Evolutionary conservation across 768 basidiomycete species (phyloP).

Genomic region (Termitomyces sp.): DNA sequence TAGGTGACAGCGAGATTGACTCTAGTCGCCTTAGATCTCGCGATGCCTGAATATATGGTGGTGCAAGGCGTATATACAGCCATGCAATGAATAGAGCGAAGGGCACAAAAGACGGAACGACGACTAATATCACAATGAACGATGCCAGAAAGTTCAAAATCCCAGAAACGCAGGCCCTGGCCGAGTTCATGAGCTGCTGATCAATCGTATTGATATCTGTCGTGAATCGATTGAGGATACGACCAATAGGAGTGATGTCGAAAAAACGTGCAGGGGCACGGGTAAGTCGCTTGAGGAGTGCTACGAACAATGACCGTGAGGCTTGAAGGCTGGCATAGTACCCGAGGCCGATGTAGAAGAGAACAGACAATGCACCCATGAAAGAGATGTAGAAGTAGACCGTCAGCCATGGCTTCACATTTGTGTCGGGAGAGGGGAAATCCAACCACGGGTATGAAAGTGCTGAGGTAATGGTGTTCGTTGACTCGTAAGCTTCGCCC

Average conservation of each 20-base stretch:
- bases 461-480: conserved; percentile 17
- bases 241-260: conserved; percentile 72
- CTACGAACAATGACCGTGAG: conserved; percentile 56
- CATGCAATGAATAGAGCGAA: conserved; percentile 68
- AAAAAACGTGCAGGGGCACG: conserved; percentile 70
- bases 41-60: conserved; percentile 58
- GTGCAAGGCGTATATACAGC: conserved; percentile 64
- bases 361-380: conserved; percentile 50
- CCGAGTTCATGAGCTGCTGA: conserved; percentile 55
- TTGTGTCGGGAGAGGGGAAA: conserved; percentile 55
- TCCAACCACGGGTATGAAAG: conserved; percentile 41
- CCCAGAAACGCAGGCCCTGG: conserved; percentile 52
- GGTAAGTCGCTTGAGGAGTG: conserved; percentile 53
- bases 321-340: conserved; percentile 72
- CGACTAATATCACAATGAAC: conserved; percentile 59
- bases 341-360: conserved; percentile 58
- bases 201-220: conserved; percentile 78
- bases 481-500: conserved; percentile 62
- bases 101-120: conserved; percentile 64
- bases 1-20: conserved; percentile 65
- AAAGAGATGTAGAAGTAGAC: conserved; percentile 63
- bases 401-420: conserved; percentile 67
- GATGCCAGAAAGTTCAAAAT: conserved; percentile 62
- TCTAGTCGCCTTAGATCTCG: conserved; percentile 69
- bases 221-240: conserved; percentile 79